Conservation (phyloP, 2,329 filamentous ascomycete genomes). For the Exophiala viscosa region DNA sequence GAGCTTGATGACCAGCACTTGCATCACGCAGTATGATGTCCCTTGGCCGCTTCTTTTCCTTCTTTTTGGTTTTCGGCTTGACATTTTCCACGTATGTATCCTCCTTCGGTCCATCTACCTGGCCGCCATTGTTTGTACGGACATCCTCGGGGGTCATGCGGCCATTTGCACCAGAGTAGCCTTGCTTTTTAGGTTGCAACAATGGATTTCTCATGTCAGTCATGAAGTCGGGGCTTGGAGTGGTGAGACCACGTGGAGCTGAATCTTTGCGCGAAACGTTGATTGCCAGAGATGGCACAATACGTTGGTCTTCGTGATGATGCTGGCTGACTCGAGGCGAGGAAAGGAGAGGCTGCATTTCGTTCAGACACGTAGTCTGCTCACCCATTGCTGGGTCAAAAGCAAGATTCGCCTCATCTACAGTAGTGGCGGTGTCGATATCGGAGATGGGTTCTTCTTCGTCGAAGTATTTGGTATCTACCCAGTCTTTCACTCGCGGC, state of each 20-base stretch:
- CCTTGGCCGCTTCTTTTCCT: constrained; percentile 73
- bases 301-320: constrained; percentile 27
- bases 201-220: constrained; percentile 14
- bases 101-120: constrained; percentile 10
- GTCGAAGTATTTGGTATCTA: constrained; percentile 88
- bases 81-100: constrained; percentile 34
- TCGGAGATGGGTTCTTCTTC: constrained; percentile 71
- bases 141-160: constrained; percentile 2
- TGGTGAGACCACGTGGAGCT: background rate
- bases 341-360: background rate
- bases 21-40: constrained; percentile 79
- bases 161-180: background rate
- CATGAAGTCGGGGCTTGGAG: background rate
- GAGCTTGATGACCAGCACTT: constrained; percentile 60
- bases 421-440: constrained; percentile 45
- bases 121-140: constrained; percentile 3
- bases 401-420: constrained; percentile 42
- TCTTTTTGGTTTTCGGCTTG: constrained; percentile 32
- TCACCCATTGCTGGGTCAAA: constrained; percentile 22
- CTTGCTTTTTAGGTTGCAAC: constrained; percentile 2
- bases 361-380: background rate
- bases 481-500: constrained; percentile 63
- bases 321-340: constrained; percentile 21
- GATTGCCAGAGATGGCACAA: constrained; percentile 25
- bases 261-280: constrained; percentile 4